A percentile compares a stretch with the other conserved stretches of the same genome.
These are phyloP conservation scores for Gigaspora rosea DNA, from an alignment of 192 early-diverging fungal species.

Conservation along the genomic window DNA sequence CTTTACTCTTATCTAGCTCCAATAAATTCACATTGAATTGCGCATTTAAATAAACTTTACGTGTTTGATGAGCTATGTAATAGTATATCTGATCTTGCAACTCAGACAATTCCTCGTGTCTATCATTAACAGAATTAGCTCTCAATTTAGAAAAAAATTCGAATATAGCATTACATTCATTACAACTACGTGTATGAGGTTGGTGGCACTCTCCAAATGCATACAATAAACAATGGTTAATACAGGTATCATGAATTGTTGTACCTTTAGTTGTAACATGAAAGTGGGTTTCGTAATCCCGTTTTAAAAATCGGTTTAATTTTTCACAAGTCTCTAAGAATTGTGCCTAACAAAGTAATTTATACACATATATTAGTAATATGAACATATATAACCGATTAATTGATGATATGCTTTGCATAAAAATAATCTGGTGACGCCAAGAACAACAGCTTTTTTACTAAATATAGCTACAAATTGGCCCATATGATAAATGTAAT, in stretches of 20 bases:
- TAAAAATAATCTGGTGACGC: too few relatives aligned
- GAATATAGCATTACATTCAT: neutral
- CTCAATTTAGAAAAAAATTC: neutral
- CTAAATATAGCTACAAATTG: too few relatives aligned
- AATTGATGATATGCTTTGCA: too few relatives aligned
- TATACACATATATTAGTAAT: too few relatives aligned
- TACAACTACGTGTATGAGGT: neutral
- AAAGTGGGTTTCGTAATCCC: neutral
- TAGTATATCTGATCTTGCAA: neutral
- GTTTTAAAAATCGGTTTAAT: neutral
- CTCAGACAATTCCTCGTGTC: neutral
- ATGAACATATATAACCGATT: too few relatives aligned
- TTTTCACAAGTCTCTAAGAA: too few relatives aligned
- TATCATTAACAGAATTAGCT: neutral
- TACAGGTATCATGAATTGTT: neutral
- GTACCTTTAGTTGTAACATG: neutral
- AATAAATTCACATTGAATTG: neutral
- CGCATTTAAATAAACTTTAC: neutral
- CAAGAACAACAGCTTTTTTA: too few relatives aligned
- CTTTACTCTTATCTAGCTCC: neutral
- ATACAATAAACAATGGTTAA: neutral
- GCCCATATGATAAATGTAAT: too few relatives aligned
- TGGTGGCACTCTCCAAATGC: neutral
- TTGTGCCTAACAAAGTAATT: too few relatives aligned
- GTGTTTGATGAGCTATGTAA: neutral